Percentiles rank a stretch among this genome's conserved stretches.
phyloP scores from a whole-genome alignment of 495 filamentous ascomycete species.

The Clavariopsis aquatica region DNA sequence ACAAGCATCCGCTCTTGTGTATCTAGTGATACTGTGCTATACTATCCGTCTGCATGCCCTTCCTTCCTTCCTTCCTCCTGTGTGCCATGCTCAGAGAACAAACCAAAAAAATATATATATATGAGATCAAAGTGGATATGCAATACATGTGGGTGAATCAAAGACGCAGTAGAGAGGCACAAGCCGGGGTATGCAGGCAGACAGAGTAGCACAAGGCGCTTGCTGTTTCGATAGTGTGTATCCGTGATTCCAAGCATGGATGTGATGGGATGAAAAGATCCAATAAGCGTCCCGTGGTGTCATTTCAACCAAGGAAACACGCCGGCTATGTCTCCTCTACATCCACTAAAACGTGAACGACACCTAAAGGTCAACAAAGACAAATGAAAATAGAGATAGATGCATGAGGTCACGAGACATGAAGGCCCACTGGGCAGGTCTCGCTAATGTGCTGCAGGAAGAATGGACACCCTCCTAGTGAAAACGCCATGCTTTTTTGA shows the following conservation, averaged over 20 bases:
- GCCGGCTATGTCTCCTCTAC: background rate
- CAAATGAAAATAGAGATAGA: background rate
- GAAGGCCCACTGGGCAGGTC: background rate
- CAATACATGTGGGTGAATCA: conserved; percentile 9
- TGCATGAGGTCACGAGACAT: background rate
- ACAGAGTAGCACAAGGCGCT: conserved; percentile 26
- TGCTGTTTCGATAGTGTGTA: conserved; percentile 12
- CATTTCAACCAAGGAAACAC: conserved; percentile 1
- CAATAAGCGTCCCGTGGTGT: conserved; percentile 10
- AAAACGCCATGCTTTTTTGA: conserved; percentile 22
- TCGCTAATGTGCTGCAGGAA: background rate
- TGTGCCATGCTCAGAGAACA: background rate
- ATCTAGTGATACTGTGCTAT: no score
- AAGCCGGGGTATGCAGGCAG: conserved; percentile 16
- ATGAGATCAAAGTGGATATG: background rate
- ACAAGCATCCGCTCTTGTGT: no score
- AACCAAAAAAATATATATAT: background rate
- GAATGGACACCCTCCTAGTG: background rate
- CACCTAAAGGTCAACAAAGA: background rate
- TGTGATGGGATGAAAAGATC: background rate
- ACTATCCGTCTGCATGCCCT: background rate
- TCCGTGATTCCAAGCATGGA: background rate
- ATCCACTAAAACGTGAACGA: background rate
- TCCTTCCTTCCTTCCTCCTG: no score
- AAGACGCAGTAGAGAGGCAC: background rate